These are phyloP conservation scores for Nakazawaea wickerhamii DNA, from an alignment of 805 yeast species.

Conservation along the genomic window DNA sequence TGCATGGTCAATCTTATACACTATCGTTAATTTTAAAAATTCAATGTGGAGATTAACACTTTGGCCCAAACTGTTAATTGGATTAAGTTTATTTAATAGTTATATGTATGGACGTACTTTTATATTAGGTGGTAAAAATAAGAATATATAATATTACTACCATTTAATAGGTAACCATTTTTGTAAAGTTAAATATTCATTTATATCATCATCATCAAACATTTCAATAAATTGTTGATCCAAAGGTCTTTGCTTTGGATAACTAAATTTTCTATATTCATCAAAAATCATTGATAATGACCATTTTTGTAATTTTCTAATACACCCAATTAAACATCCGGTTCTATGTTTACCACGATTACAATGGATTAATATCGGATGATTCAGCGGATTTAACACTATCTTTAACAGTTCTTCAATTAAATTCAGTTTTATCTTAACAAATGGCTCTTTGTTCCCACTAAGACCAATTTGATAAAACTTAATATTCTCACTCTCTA, in stretches of 20 bases:
- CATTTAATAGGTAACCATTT: slow-evolving; percentile 67
- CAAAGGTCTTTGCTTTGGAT: slow-evolving; percentile 90
- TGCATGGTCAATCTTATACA: slow-evolving; percentile 78
- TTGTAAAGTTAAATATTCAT: slow-evolving; percentile 42
- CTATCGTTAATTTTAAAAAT: slow-evolving; percentile 63
- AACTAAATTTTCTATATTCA: slow-evolving; percentile 90
- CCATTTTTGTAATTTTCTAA: slow-evolving; percentile 88
- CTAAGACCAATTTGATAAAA: slow-evolving; percentile 88
- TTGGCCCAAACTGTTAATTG: slow-evolving; percentile 55
- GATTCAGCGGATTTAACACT: slow-evolving; percentile 79
- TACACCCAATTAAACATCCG: slow-evolving; percentile 92
- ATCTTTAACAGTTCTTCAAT: slow-evolving; percentile 78
- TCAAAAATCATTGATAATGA: slow-evolving; percentile 90
- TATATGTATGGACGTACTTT: slow-evolving; percentile 66
- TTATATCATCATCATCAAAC: slow-evolving; percentile 66
- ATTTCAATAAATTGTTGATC: slow-evolving; percentile 95
- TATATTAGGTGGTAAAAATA: slow-evolving; percentile 1
- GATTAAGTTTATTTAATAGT: slow-evolving; percentile 58
- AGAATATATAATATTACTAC: slow-evolving; percentile 32
- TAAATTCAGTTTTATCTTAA: slow-evolving; percentile 57
- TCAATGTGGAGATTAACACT: slow-evolving; percentile 50
- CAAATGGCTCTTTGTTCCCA: slow-evolving; percentile 95
- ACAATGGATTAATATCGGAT: slow-evolving; percentile 90
- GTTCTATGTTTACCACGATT: slow-evolving; percentile 96
- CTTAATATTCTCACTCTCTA: slow-evolving; percentile 53